A percentile compares a stretch with the other conserved stretches of the same genome.
These are phyloP conservation scores for Dactylellina haptotyla DNA, from an alignment of 2,329 filamentous ascomycete species.

Conservation along the genomic window DNA sequence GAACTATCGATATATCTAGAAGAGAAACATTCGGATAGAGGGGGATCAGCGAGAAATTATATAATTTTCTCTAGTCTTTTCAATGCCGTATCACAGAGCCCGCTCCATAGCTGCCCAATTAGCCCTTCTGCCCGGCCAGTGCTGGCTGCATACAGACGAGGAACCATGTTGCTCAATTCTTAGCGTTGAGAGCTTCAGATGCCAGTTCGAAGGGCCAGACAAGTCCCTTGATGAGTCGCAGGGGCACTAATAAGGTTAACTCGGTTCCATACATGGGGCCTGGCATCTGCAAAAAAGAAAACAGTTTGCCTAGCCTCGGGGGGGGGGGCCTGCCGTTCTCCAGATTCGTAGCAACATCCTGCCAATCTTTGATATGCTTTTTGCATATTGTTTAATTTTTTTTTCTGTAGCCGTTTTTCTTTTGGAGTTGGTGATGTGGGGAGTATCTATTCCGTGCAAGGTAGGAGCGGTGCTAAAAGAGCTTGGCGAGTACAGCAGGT, in stretches of 20 bases:
- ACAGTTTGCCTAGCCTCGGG: conserved; percentile 36
- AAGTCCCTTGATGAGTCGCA: conserved; percentile 26
- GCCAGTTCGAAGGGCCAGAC: conserved; percentile 36
- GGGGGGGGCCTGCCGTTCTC: conserved; percentile 7
- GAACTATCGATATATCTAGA: conserved; percentile 24
- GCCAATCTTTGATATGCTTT: conserved; percentile 36
- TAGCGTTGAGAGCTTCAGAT: conserved; percentile 44
- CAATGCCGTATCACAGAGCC: conserved; percentile 5
- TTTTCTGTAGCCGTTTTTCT: neutral
- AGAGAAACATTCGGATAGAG: conserved; percentile 24
- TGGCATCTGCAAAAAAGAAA: conserved; percentile 50
- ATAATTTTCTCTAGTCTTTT: conserved; percentile 33
- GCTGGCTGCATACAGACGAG: conserved; percentile 33
- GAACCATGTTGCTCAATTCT: conserved; percentile 36
- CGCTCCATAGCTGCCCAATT: conserved; percentile 47
- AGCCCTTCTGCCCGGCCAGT: conserved; percentile 17
- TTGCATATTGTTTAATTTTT: conserved; percentile 11
- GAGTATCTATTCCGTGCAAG: conserved; percentile 50
- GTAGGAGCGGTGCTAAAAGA: conserved; percentile 45
- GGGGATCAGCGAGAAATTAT: conserved; percentile 46
- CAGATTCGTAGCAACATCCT: conserved; percentile 18
- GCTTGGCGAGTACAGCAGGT: conserved; percentile 51
- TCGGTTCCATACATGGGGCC: conserved; percentile 44
- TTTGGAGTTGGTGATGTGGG: conserved; percentile 34
- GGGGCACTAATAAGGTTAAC: conserved; percentile 52